These are phyloP conservation scores for Aegle marmelos DNA, from an alignment of 345 rosid species.

Conservation along the genomic window DNA sequence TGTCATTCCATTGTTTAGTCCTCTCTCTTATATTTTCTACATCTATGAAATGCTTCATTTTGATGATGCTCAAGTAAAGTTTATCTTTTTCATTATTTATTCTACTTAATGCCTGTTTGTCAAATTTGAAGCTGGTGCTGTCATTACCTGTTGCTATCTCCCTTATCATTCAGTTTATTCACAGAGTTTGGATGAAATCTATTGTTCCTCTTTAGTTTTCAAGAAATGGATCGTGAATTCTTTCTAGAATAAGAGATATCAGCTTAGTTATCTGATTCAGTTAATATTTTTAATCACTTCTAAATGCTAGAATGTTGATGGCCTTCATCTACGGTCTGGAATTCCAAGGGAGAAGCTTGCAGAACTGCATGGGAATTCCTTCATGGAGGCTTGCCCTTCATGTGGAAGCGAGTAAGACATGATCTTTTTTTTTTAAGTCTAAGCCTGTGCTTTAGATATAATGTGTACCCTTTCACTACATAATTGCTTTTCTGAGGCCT, in stretches of 20 bases:
- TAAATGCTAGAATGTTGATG: slow-evolving; percentile 74
- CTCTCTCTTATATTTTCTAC: neutral
- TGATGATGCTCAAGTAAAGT: neutral
- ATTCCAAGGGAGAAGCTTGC: slow-evolving; percentile 97
- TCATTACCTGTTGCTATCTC: neutral
- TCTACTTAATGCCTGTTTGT: neutral
- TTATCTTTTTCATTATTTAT: neutral
- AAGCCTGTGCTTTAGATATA: neutral
- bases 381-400: slow-evolving; percentile 85
- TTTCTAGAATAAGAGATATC: neutral
- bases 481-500: neutral
- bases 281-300: neutral
- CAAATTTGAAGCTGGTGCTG: neutral
- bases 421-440: slow-evolving; percentile 6
- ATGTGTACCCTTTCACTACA: neutral
- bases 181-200: neutral
- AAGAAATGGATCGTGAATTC: neutral
- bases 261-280: neutral
- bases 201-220: neutral
- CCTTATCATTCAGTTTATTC: neutral
- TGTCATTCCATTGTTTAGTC: slow-evolving; percentile 3
- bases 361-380: slow-evolving; percentile 91
- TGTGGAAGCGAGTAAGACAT: slow-evolving; percentile 79
- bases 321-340: slow-evolving; percentile 98
- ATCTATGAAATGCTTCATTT: neutral